Base-by-base conservation (phyloP, 2,329 filamentous ascomycete species). In the Pyricularia sp. region DNA sequence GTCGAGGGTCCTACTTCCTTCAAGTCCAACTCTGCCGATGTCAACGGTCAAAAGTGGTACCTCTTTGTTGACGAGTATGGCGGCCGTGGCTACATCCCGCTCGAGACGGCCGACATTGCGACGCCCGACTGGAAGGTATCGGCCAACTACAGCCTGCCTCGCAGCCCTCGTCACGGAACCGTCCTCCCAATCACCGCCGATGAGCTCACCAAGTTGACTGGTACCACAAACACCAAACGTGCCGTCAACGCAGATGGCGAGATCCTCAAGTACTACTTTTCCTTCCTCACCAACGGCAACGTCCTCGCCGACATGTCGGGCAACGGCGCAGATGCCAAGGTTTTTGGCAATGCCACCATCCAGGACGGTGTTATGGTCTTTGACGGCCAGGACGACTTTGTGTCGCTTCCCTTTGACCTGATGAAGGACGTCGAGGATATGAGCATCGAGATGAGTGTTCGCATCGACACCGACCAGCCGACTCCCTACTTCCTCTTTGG, bases 11-110 rank as follows among this genome's bases (percentile, higher is more conserved):
- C 82, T 0, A 82, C 81, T 0, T 72, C 77, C 0, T 84, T 84
- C 74, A 79, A 78, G 67, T 72, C 80, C 0, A 84, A 84, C 66
- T 70, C 78, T 0, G 72, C 71, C 0, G 82, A 84, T 66, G 75
- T 76, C 3, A 74, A 82, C 64, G 81, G 81, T 9, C 75, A 82
- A 19, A 83, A 82, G 70, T 84, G 77, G 68, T 84, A 82, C 67
- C 77, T 84, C 0, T 83, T 84, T 60, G 79, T 83, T 0, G 81
- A 84, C 60, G 82, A 84, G 67, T 84, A 82, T 65, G 73, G 70
- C 1, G 77, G 75, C 3, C 76, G 81, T 3, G 81, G 81, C 0
- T 84, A 84, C 68, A 79, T 84, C 12, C 81, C 82, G 0, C 75
- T 84, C 0, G 79, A 82, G 72, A 82, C 82, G 0, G 67, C 70